Conservation (phyloP, 2,329 filamentous ascomycete species). For the Xylaria sp. region DNA sequence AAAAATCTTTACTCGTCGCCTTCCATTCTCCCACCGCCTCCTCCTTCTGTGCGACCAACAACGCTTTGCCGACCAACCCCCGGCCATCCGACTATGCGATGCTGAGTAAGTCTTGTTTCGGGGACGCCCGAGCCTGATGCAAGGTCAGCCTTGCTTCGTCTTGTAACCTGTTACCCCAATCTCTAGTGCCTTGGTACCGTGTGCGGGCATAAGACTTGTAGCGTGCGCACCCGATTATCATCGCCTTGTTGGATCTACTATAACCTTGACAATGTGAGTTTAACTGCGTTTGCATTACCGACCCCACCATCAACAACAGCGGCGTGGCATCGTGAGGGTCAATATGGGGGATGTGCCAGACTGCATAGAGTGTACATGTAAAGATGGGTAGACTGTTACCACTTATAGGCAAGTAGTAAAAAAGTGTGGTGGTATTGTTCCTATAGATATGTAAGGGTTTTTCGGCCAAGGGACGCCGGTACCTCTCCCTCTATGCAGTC, state of each 20-base stretch:
- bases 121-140: constrained; percentile 36
- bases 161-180: not conserved
- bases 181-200: not conserved
- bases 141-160: constrained; percentile 32
- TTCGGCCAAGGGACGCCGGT: constrained; percentile 19
- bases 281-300: constrained; percentile 10
- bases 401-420: not conserved
- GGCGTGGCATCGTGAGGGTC: constrained; percentile 6
- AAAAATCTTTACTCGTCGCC: constrained; percentile 1
- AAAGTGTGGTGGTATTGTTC: constrained; percentile 5
- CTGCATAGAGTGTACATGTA: constrained; percentile 7
- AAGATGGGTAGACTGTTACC: constrained; percentile 7
- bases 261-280: not conserved
- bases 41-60: constrained; percentile 26
- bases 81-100: constrained; percentile 20
- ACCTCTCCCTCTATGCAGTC: constrained; percentile 2
- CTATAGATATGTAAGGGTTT: constrained; percentile 12
- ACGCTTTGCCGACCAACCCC: not conserved
- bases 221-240: not conserved
- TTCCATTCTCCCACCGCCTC: constrained; percentile 31
- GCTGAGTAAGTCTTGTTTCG: constrained; percentile 33
- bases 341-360: constrained; percentile 13
- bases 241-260: not conserved
- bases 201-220: not conserved
- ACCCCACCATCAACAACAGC: constrained; percentile 1